Base-by-base conservation (phyloP, 257 asterid species). In the Plantago ovata region DNA sequence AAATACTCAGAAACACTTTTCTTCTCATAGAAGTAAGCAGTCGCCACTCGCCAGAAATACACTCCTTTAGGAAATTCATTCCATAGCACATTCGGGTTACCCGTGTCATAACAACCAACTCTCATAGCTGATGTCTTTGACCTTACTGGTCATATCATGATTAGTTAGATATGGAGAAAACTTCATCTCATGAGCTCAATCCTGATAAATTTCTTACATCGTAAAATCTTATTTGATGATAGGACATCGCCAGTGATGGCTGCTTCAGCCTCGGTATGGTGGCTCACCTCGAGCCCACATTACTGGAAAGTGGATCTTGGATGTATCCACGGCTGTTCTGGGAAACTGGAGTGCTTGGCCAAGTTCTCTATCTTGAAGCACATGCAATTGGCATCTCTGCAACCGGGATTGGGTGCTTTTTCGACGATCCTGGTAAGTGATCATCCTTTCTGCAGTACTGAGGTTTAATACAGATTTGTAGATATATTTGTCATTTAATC, bases 261-360 rank as follows among this genome's bases (percentile, higher is more conserved):
- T 88, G 98, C 82, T 88, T 92, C 81, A 87, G 95, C 82, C 82
- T 92, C 44, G 96, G 96, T 53, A 88, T 92, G 96, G 91, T 88
- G 70, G 94, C 95, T 50, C 96, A 60, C 53, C 65, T 92, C 64
- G 94, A 80, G 77, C 79, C 95, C 53, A 68, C 77, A 33, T 69
- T 88, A 79, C 74, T 50, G 64, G 81, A 68, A 19, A 68, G 40
- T 9, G 95, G 96, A 38, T 59, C 83, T 19, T 92, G 96, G 96
- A 85, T 92, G 96, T 92, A 92, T 77, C 96, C 96, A 20, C 85
- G 95, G 42, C 63, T 88, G 49, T 92, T 92, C 69, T 92, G 98
- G 96, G 98, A 92, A 73, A 88, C 94, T 38, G 98, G 98, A 69
- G 95, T 92, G 51, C 95, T 92, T 38, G 98, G 98, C 42, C 98